Conservation (phyloP, 345 rosid genomes). For the Populus davidiana region DNA sequence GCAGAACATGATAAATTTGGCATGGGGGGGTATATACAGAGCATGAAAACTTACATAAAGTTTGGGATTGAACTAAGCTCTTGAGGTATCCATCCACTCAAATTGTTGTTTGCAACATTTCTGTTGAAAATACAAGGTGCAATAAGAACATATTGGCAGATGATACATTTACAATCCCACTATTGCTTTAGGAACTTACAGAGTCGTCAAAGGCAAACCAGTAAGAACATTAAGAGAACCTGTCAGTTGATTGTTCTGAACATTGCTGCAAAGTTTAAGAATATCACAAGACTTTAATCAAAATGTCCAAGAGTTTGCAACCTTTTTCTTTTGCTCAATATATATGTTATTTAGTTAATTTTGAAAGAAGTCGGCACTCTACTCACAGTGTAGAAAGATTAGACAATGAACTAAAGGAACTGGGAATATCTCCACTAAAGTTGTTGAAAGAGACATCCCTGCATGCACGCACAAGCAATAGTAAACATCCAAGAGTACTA, state of each 20-base stretch:
- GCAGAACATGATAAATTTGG: constrained; percentile 3
- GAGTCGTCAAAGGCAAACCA: constrained; percentile 59
- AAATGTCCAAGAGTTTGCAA: constrained; percentile 2
- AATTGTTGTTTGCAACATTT: constrained; percentile 85
- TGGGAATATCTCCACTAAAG: constrained; percentile 86
- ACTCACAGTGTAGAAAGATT: constrained; percentile 81
- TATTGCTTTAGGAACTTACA: constrained; percentile 52
- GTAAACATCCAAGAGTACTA: not conserved
- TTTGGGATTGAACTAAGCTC: constrained; percentile 63
- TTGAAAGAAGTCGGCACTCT: constrained; percentile 15
- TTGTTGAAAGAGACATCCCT: constrained; percentile 97
- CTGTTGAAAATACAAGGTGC: constrained; percentile 39
- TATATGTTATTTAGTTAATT: not conserved
- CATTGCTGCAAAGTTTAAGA: constrained; percentile 51
- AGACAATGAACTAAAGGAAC: constrained; percentile 62
- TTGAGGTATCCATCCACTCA: constrained; percentile 84
- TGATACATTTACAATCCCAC: not conserved
- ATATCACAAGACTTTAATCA: constrained; percentile 13
- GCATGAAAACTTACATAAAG: constrained; percentile 57
- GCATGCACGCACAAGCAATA: constrained; percentile 23
- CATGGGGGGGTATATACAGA: not conserved
- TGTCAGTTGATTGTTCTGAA: constrained; percentile 87
- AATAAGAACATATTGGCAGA: constrained; percentile 15
- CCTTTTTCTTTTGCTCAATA: not conserved
- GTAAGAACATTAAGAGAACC: constrained; percentile 71